Evolutionary conservation across 2,329 filamentous ascomycete species (phyloP), one percentile per base, ranked within the genome.

Genomic region (Colletotrichum liriopes): DNA sequence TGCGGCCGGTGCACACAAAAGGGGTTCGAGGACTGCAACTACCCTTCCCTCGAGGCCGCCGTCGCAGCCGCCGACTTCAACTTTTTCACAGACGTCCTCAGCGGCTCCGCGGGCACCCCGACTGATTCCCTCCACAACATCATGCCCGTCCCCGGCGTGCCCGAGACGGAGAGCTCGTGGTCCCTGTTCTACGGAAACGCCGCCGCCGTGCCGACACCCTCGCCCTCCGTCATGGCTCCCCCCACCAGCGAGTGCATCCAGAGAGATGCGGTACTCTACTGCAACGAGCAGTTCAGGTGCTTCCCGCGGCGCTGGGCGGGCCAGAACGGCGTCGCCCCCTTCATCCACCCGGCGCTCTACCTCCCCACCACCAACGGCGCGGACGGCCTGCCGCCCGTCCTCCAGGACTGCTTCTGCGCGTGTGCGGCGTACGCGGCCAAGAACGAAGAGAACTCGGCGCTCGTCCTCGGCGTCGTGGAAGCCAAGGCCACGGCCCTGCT

Each of bases 1-100:
- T 83, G 81, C 52, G 77, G 77, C 61, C 77, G 81, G 26, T 83
- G 81, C 47, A 54, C 73, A n/a, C 72, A 76, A 47, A 78, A 75
- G 62, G 75, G 75, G 20, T 29, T 79, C 39, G 73, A 71, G 6
- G 35, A 66, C 23, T 78, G 78, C 70, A 66, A 74, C n/a, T 79
- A 78, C 52, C 76, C 75, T 18, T 71, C 71, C 20, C 73, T 74
- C 39, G 73, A 74, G 58, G 71, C 73, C 11, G 68, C 72, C 11
- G 73, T 74, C 16, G 73, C 73, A 26, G 73, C 73, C 14, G 73
- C 73, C 18, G 72, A 74, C 64, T 71, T 82, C 18, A 78, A 78
- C 64, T 74, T 75, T 11, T 80, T 78, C 73, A 75, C 80, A 61
- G 71, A 74, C 23, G 72, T 65, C 29, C 70, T 79, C 43, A 68